Evolutionary conservation across 2,329 filamentous ascomycete species (phyloP), one percentile per base, ranked within the genome.

Genomic region (Myotisia sp.): DNA sequence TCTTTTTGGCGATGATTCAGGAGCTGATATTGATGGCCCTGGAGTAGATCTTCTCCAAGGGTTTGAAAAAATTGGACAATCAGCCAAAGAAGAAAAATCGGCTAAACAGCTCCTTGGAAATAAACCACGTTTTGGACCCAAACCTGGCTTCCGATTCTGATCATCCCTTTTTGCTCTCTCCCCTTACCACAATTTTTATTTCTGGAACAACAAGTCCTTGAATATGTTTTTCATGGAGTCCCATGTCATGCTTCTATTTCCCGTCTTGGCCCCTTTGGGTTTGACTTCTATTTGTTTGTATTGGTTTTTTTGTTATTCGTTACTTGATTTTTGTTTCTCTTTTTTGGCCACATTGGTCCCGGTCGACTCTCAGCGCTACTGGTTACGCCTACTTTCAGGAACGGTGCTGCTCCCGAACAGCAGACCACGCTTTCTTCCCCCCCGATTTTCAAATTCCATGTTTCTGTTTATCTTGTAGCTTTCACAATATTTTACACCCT

Each of bases 11-110:
- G 60, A 64, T 21, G 61, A 64, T 34, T 49, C 51, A 28, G 49
- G 53, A 9, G 53, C 53, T 20, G 60, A 63, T 19, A 56, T 60
- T 10, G 59, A 63, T 38, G 58, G 58, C 14, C n/a, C n/a, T n/a
- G n/a, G n/a, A n/a, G 52, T 64, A 26, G 61, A 64, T 44, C 54
- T 64, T 20, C 39, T 63, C 26, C 59, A 64, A 44, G 62, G 62
- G 3, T 65, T 65, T 43, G 55, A 62, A 37, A 64, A 63, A 40
- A 65, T 65, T 41, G 60, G 59, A 32, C 55, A 57, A 13, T 34
- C 49, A 29, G 48, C 31, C 30, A 58, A 53, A 37, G 54, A 60
- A 6, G 54, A 54, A 14, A 29, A 44, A 3, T 37, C 50, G 29
- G 42, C 47, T 5, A 53, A 50, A 34, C 21, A 48, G 18, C 44